Conservation (phyloP, 148 eudicot genomes). For the Persicaria maculosa region DNA sequence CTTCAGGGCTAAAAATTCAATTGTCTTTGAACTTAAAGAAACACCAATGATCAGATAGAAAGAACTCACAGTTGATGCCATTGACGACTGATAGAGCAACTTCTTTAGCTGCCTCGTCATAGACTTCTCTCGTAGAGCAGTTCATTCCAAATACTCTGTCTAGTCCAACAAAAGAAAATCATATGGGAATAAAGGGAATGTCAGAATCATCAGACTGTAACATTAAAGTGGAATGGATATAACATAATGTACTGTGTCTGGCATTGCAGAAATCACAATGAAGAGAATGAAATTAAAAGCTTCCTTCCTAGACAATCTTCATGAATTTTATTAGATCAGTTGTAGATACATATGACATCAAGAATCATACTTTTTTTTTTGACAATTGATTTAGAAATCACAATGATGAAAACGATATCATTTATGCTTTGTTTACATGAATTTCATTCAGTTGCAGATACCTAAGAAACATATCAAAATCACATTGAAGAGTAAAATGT, state of each 20-base stretch:
- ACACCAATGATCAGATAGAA: background rate
- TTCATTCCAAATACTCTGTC: constrained; percentile 69
- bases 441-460: too few relatives aligned
- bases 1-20: background rate
- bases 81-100: constrained; percentile 69
- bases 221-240: background rate
- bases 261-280: background rate
- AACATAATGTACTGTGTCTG: background rate
- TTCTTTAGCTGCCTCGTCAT: constrained; percentile 67
- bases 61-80: constrained; percentile 67
- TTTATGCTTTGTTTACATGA: too few relatives aligned
- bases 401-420: too few relatives aligned
- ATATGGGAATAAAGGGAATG: background rate
- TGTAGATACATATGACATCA: background rate
- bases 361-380: too few relatives aligned
- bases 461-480: background rate
- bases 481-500: background rate
- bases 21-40: background rate
- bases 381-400: too few relatives aligned
- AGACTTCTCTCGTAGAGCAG: constrained; percentile 58
- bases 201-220: background rate
- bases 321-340: background rate
- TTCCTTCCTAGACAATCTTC: background rate
- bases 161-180: constrained; percentile 16
- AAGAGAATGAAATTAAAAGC: background rate